phyloP scores from a whole-genome alignment of 1,284 basidiomycete species.

The Ustilago curta region DNA sequence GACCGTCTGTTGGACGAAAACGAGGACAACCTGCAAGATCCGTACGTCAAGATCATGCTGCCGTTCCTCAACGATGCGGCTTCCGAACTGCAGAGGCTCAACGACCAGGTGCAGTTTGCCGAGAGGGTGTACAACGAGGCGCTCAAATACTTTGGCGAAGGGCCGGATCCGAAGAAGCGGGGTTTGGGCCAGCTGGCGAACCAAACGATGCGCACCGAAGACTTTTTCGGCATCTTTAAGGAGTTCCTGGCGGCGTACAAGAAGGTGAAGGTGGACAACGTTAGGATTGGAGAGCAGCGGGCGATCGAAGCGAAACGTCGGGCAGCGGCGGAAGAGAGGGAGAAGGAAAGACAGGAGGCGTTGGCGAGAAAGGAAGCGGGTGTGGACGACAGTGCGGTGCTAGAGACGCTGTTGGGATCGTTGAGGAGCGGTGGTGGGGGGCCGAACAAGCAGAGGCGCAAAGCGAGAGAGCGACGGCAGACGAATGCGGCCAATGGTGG shows the following conservation, averaged over 20 bases:
- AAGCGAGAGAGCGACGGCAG: constrained; percentile 31
- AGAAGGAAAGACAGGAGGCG: constrained; percentile 63
- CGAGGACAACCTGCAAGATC: constrained; percentile 63
- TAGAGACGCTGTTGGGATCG: constrained; percentile 66
- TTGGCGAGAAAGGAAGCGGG: constrained; percentile 64
- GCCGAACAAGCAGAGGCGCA: constrained; percentile 60
- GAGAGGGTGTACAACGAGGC: constrained; percentile 66
- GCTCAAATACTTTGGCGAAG: constrained; percentile 68
- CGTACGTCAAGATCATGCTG: constrained; percentile 68
- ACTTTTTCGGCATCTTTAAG: constrained; percentile 69
- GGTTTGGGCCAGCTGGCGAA: constrained; percentile 56
- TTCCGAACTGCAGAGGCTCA: constrained; percentile 55
- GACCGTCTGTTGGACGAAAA: constrained; percentile 66
- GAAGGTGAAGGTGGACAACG: constrained; percentile 66
- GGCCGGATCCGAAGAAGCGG: constrained; percentile 65
- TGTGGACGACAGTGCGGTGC: constrained; percentile 65
- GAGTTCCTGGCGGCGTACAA: constrained; percentile 67
- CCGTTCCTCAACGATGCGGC: constrained; percentile 65
- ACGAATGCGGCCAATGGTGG: constrained; percentile 17
- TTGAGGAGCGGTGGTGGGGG: constrained; percentile 61
- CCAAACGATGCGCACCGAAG: constrained; percentile 66
- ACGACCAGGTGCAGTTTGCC: constrained; percentile 66
- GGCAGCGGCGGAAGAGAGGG: constrained; percentile 65
- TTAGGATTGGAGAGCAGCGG: constrained; percentile 63
- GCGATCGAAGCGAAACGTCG: constrained; percentile 64